Evolutionary conservation across 805 yeast species (phyloP), one percentile per base, ranked within the genome.

Genomic region (Zygoascus ofunaensis): DNA sequence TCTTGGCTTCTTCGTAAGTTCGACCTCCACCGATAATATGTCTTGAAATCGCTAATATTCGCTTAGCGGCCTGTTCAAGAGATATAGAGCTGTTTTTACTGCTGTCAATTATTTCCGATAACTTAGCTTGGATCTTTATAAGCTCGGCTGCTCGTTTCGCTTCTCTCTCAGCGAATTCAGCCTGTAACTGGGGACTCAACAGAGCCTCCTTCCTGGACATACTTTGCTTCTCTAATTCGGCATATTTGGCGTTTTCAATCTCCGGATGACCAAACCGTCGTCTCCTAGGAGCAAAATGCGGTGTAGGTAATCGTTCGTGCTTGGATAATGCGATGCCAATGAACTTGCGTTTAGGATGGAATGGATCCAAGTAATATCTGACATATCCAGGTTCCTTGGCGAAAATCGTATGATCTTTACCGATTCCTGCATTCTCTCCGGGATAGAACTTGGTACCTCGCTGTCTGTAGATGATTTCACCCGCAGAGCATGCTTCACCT

Each of bases 401-500:
- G 62, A 72, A 87, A 26, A 92, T 74, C 1, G 98, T 90, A 63
- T 89, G 97, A 62, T 92, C 97, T 56, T 78, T 81, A 50, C 98
- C 98, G 49, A 90, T 85, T 5, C 62, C 64, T 3, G 60, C 83
- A 55, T 92, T 89, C 53, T 84, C 94, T 28, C 98, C 98, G 0
- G 98, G 97, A 59, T 79, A 92, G 62, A 89, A 83, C 57, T 77
- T 82, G 17, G 97, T 87, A 56, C 98, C 98, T 62, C 97, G 76
- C 61, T 92, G 98, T 62, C 97, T 79, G 78, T 84, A 77, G 33
- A 92, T 71, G 53, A 92, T 87, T 57, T 87, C 84, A 7, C 97
- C 97, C 1, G 85, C 79, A 41, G 73, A 72, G 1, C 90, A 95
- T 39, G 61, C 68, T 58, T 76, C 71, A 34, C 92, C 87, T 57